These are phyloP conservation scores for Croton setiger DNA, from an alignment of 441 rosid genomes.

Conservation along the genomic window DNA sequence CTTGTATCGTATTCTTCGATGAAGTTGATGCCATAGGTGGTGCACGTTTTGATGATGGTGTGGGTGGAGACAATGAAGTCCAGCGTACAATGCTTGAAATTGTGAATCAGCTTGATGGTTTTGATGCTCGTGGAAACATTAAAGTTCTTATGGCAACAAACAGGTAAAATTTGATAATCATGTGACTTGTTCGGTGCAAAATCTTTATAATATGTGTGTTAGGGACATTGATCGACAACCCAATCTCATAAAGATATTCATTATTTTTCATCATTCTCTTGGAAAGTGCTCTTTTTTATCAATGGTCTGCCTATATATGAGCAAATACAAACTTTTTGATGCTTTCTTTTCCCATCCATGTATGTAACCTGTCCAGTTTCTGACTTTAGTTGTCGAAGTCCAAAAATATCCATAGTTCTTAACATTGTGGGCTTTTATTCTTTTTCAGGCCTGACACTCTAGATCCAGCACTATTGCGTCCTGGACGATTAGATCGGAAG, in stretches of 20 bases:
- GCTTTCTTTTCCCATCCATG: not conserved
- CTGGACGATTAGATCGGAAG: slow-evolving; percentile 89
- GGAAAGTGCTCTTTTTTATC: not conserved
- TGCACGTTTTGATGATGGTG: slow-evolving; percentile 92
- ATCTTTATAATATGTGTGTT: not conserved
- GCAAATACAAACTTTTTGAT: not conserved
- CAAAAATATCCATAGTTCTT: not conserved
- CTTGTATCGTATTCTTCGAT: slow-evolving; percentile 86
- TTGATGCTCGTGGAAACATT: slow-evolving; percentile 92
- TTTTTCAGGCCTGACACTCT: slow-evolving; percentile 74
- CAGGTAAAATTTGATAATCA: slow-evolving; percentile 39
- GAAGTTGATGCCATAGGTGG: slow-evolving; percentile 97
- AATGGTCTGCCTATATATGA: not conserved
- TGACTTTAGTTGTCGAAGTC: not conserved
- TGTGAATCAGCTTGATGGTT: slow-evolving; percentile 93
- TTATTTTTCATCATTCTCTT: not conserved
- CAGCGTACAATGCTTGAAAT: slow-evolving; percentile 99
- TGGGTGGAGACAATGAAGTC: slow-evolving; percentile 92
- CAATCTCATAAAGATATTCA: too few relatives aligned
- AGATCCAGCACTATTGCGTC: slow-evolving; percentile 85
- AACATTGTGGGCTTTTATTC: not conserved
- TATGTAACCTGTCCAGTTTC: not conserved
- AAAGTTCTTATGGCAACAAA: slow-evolving; percentile 95
- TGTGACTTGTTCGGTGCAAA: not conserved
- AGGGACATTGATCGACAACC: too few relatives aligned